phyloP scores from a whole-genome alignment of 2,329 filamentous ascomycete species.

The Fusarium avenaceum region DNA sequence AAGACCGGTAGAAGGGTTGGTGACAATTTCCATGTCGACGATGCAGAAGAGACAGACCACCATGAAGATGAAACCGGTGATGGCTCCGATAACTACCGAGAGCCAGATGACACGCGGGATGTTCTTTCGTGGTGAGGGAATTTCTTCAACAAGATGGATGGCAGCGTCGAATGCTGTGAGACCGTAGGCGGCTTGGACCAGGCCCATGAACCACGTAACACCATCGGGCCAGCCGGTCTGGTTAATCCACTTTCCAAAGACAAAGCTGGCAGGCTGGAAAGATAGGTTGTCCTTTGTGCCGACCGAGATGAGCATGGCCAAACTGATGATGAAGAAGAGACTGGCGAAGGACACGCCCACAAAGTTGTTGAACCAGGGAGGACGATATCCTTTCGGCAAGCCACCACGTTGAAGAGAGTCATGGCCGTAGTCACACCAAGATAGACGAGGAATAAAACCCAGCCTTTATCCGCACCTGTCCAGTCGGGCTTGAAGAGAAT shows the following conservation, averaged over 20 bases:
- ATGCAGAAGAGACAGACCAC: conserved; percentile 66
- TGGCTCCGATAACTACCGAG: conserved; percentile 63
- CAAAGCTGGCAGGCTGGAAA: conserved; percentile 65
- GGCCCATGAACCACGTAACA: conserved; percentile 69
- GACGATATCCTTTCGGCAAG: conserved; percentile 59
- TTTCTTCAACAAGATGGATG: conserved; percentile 71
- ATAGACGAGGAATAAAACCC: conserved; percentile 69
- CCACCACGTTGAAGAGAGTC: conserved; percentile 64
- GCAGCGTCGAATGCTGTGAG: conserved; percentile 67
- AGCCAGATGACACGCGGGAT: conserved; percentile 66
- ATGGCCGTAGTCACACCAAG: conserved; percentile 62
- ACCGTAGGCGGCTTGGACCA: conserved; percentile 69
- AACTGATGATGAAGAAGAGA: conserved; percentile 65
- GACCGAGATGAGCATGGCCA: conserved; percentile 66
- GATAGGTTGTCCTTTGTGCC: conserved; percentile 59
- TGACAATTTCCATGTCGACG: conserved; percentile 59
- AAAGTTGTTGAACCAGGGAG: conserved; percentile 67
- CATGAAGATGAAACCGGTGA: conserved; percentile 66
- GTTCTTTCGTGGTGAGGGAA: conserved; percentile 65
- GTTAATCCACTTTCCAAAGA: conserved; percentile 64
- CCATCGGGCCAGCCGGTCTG: conserved; percentile 66
- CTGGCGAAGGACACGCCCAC: conserved; percentile 66
- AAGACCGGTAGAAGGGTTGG: conserved; percentile 57
- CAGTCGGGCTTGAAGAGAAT: conserved; percentile 64
- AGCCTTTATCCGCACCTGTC: conserved; percentile 60